Evolutionary conservation across 202 grass and related monocot genomes (phyloP).

Genomic region (Zoysia matrella): DNA sequence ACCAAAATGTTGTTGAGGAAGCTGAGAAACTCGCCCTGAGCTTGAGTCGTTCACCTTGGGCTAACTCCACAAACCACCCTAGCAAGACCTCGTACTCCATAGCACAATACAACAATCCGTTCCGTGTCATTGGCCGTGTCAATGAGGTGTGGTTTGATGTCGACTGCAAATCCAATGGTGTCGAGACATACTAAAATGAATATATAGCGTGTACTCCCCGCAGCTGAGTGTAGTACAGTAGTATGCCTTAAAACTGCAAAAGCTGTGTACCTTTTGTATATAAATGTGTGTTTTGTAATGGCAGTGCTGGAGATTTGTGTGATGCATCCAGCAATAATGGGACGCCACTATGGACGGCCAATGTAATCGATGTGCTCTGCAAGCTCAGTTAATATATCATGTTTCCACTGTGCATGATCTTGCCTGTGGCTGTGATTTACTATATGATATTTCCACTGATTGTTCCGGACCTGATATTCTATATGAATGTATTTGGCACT

Average conservation of each 20-base stretch:
- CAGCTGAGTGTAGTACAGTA: background rate
- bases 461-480: background rate
- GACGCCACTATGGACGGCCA: background rate
- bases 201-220: background rate
- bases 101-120: slow-evolving; percentile 75
- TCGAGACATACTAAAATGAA: slow-evolving; percentile 54
- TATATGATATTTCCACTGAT: slow-evolving; percentile 5
- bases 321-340: background rate
- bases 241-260: background rate
- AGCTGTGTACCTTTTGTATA: slow-evolving; percentile 3
- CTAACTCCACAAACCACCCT: slow-evolving; percentile 55
- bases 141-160: slow-evolving; percentile 92
- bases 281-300: background rate
- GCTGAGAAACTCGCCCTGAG: slow-evolving; percentile 76
- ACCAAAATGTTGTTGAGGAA: slow-evolving; percentile 62
- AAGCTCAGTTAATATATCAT: background rate
- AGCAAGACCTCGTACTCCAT: slow-evolving; percentile 67
- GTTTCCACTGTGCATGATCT: background rate
- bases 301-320: background rate
- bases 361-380: background rate
- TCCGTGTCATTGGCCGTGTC: slow-evolving; percentile 65
- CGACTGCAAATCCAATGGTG: slow-evolving; percentile 53
- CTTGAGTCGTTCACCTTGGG: slow-evolving; percentile 68
- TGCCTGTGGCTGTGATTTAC: background rate
- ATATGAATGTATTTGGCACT: background rate